Evolutionary conservation across 768 basidiomycete genomes (phyloP).

Genomic region (Lyophyllum atratum): DNA sequence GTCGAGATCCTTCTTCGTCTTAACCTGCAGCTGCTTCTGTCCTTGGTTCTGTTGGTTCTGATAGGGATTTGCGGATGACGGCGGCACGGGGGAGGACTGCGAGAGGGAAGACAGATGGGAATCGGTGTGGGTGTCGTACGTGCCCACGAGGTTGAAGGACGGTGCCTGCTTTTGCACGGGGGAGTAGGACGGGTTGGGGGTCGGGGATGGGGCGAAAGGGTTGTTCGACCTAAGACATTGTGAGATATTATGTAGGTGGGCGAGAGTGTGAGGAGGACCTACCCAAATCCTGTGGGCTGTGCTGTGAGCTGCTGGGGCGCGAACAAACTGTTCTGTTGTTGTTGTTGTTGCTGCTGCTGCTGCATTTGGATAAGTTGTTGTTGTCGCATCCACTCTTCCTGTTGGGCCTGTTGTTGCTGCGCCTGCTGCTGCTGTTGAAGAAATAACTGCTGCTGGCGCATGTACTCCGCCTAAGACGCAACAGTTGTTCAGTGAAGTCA

Average conservation of each 20-base stretch:
- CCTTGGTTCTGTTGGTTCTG: conserved; percentile 31
- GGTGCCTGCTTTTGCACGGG: conserved; percentile 37
- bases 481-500: conserved; percentile 24
- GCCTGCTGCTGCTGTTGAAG: conserved; percentile 51
- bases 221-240: conserved; percentile 79
- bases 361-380: conserved; percentile 47
- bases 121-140: conserved; percentile 57
- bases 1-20: conserved; percentile 40
- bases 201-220: conserved; percentile 73
- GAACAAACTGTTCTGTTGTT: conserved; percentile 44
- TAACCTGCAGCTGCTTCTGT: conserved; percentile 36
- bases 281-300: conserved; percentile 82
- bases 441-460: conserved; percentile 75
- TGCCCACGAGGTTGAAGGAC: conserved; percentile 70
- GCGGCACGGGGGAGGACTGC: conserved; percentile 44
- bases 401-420: conserved; percentile 56
- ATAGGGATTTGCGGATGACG: conserved; percentile 23
- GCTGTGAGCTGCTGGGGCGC: conserved; percentile 21
- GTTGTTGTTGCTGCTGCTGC: conserved; percentile 58
- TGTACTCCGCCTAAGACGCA: conserved; percentile 60
- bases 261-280: conserved; percentile 21
- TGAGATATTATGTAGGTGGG: neutral
- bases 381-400: conserved; percentile 45
- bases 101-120: conserved; percentile 38
- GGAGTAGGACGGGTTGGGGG: conserved; percentile 32